Evolutionary conservation across 1,284 basidiomycete species (phyloP), one percentile per base, ranked within the genome.

Genomic region (Trichosporon sp.): DNA sequence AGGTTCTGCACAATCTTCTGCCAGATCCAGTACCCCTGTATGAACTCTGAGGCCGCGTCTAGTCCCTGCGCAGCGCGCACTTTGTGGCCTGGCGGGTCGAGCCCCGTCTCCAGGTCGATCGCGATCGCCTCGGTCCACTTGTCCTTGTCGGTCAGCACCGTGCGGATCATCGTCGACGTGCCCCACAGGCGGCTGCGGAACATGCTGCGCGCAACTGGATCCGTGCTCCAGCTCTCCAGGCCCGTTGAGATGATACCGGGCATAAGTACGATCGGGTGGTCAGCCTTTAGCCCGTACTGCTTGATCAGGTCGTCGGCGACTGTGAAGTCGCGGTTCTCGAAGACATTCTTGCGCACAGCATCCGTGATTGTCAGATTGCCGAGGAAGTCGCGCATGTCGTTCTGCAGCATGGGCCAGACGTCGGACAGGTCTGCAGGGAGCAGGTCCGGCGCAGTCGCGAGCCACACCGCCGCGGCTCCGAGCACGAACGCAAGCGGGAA

Each of bases 11-110:
- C 88, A 61, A 97, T 91, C 80, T 95, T 95, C 3, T 90, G 89
- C 93, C 94, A 97, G 68, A 96, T 88, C 94, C 94, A 96, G 78
- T 93, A 97, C 4, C 92, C 92, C 74, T 90, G 89, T 62, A 97
- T 89, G 75, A 98, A 96, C 73, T 87, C 91, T 70, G 89, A 92
- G 68, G 85, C 85, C 0, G 84, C 85, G 60, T 84, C 83, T 0
- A 84, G 70, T 0, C 84, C 95, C 78, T 98, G 92, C 0, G 92
- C 93, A 9, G 95, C 92, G 34, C 95, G 85, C 54, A 98, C 87
- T 77, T 93, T 95, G 65, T 88, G 87, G n/a, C 88, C 90, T 0
- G 87, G 86, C 0, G 92, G 92, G 75, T 99, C 95, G 5, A 99
- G 84, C 0, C 95, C 96, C 0, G 95, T 96, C 36, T 88, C 82